phyloP scores from a whole-genome alignment of 2,329 filamentous ascomycete species.

The Elsinoe ampelina region DNA sequence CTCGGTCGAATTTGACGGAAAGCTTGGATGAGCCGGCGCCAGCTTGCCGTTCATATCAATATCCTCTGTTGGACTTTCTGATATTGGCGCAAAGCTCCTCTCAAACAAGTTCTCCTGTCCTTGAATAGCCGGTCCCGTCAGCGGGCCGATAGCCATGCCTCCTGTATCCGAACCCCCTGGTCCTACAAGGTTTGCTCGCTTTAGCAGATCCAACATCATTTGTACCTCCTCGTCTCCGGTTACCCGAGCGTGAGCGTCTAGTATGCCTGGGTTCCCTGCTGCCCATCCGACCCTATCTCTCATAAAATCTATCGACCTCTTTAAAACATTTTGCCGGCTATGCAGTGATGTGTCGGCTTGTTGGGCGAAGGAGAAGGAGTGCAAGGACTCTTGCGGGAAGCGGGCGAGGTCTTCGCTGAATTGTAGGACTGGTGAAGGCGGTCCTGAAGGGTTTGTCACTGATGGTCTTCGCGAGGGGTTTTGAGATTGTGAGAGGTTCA shows the following conservation, averaged over 20 bases:
- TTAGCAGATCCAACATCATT: constrained; percentile 80
- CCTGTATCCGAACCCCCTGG: constrained; percentile 51
- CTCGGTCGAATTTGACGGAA: background rate
- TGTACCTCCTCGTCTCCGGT: constrained; percentile 80
- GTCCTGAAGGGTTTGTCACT: constrained; percentile 49
- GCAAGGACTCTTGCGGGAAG: constrained; percentile 90
- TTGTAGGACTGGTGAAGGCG: constrained; percentile 57
- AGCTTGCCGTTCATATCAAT: constrained; percentile 12
- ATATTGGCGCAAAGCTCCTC: constrained; percentile 56
- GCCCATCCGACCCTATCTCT: constrained; percentile 81
- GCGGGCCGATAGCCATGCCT: constrained; percentile 45
- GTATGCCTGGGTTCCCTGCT: constrained; percentile 63
- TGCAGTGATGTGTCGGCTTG: constrained; percentile 89
- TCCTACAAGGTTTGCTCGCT: constrained; percentile 69
- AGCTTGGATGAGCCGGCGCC: background rate
- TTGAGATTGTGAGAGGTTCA: constrained; percentile 55
- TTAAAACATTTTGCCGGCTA: constrained; percentile 84
- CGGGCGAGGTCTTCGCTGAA: constrained; percentile 82
- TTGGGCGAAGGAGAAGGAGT: constrained; percentile 96
- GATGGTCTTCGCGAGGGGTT: constrained; percentile 43
- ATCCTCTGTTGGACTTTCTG: constrained; percentile 32
- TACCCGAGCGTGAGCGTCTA: constrained; percentile 72
- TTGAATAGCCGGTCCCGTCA: constrained; percentile 70
- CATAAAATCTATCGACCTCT: constrained; percentile 94
- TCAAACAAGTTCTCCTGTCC: constrained; percentile 78